These are phyloP conservation scores for Zanthoxylum bungeanum DNA, from an alignment of 345 rosid genomes.

Conservation along the genomic window DNA sequence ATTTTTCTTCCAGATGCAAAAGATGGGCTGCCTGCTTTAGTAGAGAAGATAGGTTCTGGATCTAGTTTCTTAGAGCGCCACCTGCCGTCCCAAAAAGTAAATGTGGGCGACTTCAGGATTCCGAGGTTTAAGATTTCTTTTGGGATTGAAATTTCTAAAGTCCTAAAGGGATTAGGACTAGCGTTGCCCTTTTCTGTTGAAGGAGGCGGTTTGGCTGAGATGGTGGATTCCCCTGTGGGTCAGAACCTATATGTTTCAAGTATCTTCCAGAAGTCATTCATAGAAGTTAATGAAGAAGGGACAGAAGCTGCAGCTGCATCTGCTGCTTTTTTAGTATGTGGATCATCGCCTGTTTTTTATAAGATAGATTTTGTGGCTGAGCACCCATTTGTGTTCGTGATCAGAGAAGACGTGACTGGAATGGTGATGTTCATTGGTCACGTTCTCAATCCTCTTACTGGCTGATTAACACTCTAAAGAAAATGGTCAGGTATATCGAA, in stretches of 20 bases:
- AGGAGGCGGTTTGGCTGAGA: slow-evolving; percentile 57
- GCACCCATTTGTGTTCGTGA: slow-evolving; percentile 63
- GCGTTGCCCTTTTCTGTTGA: slow-evolving; percentile 46
- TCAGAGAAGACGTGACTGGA: slow-evolving; percentile 59
- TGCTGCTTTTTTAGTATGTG: slow-evolving; percentile 31
- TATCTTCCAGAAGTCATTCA: slow-evolving; percentile 58
- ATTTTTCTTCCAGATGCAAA: slow-evolving; percentile 64
- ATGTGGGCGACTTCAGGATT: slow-evolving; percentile 48
- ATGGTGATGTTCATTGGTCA: slow-evolving; percentile 57
- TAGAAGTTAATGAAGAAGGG: slow-evolving; percentile 77
- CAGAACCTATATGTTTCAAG: slow-evolving; percentile 39
- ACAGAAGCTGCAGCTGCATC: slow-evolving; percentile 74
- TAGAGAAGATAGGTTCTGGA: slow-evolving; percentile 41
- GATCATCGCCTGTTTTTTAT: background rate
- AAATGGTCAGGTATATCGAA: slow-evolving; percentile 11
- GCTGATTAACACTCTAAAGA: slow-evolving; percentile 8
- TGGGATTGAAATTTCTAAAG: slow-evolving; percentile 52
- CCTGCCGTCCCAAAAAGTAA: slow-evolving; percentile 34
- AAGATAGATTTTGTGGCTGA: slow-evolving; percentile 63
- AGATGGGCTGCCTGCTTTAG: slow-evolving; percentile 52
- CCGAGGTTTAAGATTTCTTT: slow-evolving; percentile 60
- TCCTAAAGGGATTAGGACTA: slow-evolving; percentile 51
- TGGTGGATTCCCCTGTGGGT: slow-evolving; percentile 51
- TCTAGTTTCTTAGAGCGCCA: slow-evolving; percentile 50
- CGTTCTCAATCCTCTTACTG: slow-evolving; percentile 45